Evolutionary conservation across 2,329 filamentous ascomycete genomes (phyloP).

Genomic region (Paracoccidioides brasiliensis): DNA sequence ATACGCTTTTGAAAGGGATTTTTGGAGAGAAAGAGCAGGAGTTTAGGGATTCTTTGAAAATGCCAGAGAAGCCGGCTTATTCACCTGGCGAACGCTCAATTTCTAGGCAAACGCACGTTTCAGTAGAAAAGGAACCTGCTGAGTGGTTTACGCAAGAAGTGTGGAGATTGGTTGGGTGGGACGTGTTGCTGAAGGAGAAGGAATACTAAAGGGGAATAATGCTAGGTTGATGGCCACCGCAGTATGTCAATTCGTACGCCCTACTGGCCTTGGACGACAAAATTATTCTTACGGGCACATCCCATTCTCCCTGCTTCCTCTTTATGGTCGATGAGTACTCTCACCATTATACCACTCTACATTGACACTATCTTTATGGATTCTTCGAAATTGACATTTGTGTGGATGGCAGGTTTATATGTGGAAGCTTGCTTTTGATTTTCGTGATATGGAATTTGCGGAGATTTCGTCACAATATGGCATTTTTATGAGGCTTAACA

Average conservation of each 20-base stretch:
- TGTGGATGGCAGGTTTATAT: not conserved
- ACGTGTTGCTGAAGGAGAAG: slow-evolving; percentile 26
- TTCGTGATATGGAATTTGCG: not conserved
- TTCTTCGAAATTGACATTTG: not conserved
- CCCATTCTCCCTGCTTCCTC: not conserved
- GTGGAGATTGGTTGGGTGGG: slow-evolving; percentile 47
- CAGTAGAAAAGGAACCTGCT: slow-evolving; percentile 27
- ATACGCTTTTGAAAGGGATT: slow-evolving; percentile 29
- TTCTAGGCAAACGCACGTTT: not conserved
- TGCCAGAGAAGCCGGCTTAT: slow-evolving; percentile 10
- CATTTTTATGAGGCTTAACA: not conserved
- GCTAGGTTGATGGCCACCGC: not conserved
- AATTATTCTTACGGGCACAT: not conserved
- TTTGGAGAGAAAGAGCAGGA: slow-evolving; percentile 25
- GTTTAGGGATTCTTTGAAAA: slow-evolving; percentile 19
- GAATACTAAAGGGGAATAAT: not conserved
- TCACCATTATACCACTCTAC: not conserved
- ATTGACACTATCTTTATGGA: not conserved
- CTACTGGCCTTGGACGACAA: not conserved
- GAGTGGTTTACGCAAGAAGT: slow-evolving; percentile 45
- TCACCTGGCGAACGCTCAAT: not conserved
- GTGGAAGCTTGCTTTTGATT: not conserved
- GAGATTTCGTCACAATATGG: not conserved
- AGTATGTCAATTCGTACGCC: not conserved
- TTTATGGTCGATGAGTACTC: not conserved